phyloP scores from a whole-genome alignment of 2,329 filamentous ascomycete genomes.

The Triangularia setosa region DNA sequence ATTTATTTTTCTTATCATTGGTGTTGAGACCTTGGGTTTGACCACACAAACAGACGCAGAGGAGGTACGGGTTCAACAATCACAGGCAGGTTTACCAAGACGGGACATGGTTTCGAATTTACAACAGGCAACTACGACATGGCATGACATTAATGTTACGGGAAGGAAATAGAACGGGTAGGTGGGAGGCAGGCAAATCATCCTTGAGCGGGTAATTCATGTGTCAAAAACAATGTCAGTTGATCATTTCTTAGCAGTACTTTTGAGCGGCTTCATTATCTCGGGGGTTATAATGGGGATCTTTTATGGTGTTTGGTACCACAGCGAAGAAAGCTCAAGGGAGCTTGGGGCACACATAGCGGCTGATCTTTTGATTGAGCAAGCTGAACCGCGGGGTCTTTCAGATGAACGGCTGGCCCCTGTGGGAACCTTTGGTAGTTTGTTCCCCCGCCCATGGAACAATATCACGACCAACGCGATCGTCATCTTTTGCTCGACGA shows the following conservation, averaged over 20 bases:
- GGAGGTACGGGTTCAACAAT: neutral
- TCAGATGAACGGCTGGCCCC: neutral
- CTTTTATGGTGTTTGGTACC: neutral
- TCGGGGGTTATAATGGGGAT: neutral
- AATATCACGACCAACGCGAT: neutral
- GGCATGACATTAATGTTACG: neutral
- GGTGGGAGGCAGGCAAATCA: neutral
- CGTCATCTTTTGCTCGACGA: neutral
- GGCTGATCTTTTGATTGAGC: conserved; percentile 19
- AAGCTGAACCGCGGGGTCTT: conserved; percentile 12
- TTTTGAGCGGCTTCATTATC: neutral
- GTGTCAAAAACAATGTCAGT: neutral
- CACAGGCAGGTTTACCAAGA: neutral
- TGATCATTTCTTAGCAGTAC: neutral
- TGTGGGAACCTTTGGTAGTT: neutral
- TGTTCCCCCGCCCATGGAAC: neutral
- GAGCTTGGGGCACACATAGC: neutral
- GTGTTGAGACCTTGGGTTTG: too few species aligned
- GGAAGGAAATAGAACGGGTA: neutral
- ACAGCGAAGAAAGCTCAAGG: conserved; percentile 13
- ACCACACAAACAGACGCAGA: too few species aligned
- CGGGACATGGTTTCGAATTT: neutral
- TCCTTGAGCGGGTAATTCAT: neutral
- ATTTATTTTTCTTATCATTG: neutral
- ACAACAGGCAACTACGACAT: neutral